Evolutionary conservation across 2,329 filamentous ascomycete genomes (phyloP), one percentile per base, ranked within the genome.

Genomic region (Ophiosphaerella korrae): DNA sequence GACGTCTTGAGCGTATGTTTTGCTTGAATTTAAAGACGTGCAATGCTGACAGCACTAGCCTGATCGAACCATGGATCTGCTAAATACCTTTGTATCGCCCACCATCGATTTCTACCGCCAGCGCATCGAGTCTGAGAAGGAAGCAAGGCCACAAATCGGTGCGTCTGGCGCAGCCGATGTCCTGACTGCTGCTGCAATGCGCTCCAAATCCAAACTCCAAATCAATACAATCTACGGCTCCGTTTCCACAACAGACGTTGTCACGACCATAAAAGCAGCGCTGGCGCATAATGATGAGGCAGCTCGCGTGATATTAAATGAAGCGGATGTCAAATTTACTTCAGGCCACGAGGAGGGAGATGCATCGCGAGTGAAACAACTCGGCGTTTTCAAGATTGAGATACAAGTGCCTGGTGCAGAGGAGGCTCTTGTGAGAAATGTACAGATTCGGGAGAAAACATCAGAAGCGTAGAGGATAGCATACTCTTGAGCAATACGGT

Each of bases 211-310:
- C 38, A 71, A 71, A 51, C 48, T 57, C 13, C 43, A 47, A 3
- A 46, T 51, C 18, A 66, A 69, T 16, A 71, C 73, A 13, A 83
- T 81, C 42, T 80, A 82, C 57, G 82, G 82, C 23, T 82, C 80
- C 3, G 81, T 85, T 3, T 79, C 80, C n/a, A 78, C 77, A 7
- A 67, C 73, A 21, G 82, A 85, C 62, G 73, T 85, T 46, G 76
- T 75, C 7, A 65, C 72, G 13, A 78, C 75, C 21, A 74, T 85
- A 48, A 78, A 75, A 51, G 74, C 74, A 36, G 74, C 78, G 21
- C 69, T 84, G 55, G 77, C 76, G 32, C 75, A 77, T 49, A 79
- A 82, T 57, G 76, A 80, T 46, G 78, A 83, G 66, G 80, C 80
- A 24, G 73, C 75, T 29, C 73, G 77, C 14, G 76, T 85, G 2